Evolutionary conservation across 2,329 filamentous ascomycete species (phyloP).

Genomic region (Colletotrichum echinochloae): DNA sequence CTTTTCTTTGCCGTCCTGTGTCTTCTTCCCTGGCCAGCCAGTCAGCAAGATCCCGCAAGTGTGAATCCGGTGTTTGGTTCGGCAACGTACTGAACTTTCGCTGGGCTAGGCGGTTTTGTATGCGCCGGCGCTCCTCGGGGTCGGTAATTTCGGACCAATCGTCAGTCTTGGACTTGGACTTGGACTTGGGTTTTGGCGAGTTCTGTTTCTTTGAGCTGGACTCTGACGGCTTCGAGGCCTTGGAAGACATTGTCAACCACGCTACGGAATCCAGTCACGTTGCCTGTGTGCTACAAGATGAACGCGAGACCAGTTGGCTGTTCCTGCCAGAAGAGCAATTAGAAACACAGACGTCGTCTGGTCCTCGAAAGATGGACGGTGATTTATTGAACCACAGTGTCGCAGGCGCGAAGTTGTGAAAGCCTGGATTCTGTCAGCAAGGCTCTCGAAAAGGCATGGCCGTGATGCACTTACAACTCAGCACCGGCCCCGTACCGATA

Average conservation of each 20-base stretch:
- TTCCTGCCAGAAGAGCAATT: background rate
- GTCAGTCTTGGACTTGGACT: slow-evolving; percentile 57
- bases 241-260: slow-evolving; percentile 48
- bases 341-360: background rate
- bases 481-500: background rate
- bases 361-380: background rate
- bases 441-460: background rate
- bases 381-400: background rate
- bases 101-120: slow-evolving; percentile 82
- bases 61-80: background rate
- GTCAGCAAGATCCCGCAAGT: slow-evolving; percentile 5
- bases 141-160: slow-evolving; percentile 79
- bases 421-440: background rate
- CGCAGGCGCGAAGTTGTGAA: background rate
- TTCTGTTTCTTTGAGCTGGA: slow-evolving; percentile 47
- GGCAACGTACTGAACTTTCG: slow-evolving; percentile 77
- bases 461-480: background rate
- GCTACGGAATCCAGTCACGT: slow-evolving; percentile 36
- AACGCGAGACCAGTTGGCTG: background rate
- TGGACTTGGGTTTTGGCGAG: slow-evolving; percentile 54
- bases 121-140: slow-evolving; percentile 76
- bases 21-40: slow-evolving; percentile 71
- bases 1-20: slow-evolving; percentile 74
- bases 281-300: too few relatives aligned
- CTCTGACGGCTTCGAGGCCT: slow-evolving; percentile 44